A percentile compares a stretch with the other conserved stretches of the same genome.
These are phyloP conservation scores for Fusarium sp. DNA, from an alignment of 2,329 filamentous ascomycete species.

Conservation along the genomic window DNA sequence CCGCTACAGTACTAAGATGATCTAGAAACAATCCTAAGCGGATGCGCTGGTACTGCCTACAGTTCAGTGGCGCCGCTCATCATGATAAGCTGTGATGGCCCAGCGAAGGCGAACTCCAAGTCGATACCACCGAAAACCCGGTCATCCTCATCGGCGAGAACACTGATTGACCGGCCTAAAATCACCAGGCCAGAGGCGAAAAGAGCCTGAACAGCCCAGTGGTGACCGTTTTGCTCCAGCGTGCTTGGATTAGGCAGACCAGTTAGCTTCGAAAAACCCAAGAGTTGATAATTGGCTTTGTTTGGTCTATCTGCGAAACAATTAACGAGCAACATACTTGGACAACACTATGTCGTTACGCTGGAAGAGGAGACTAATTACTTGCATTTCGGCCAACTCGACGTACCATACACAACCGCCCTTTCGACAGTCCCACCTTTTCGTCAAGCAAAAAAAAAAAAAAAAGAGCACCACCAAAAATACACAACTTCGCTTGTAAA, in stretches of 20 bases:
- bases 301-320: conserved; percentile 53
- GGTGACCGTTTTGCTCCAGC: conserved; percentile 19
- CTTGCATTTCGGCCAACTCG: conserved; percentile 55
- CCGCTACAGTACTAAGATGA: too few species aligned
- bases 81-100: conserved; percentile 48
- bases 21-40: too few species aligned
- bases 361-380: conserved; percentile 55
- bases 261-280: conserved; percentile 38
- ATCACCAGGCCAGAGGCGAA: conserved; percentile 51
- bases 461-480: too few species aligned
- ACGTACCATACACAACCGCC: too few species aligned
- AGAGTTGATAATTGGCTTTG: conserved; percentile 40
- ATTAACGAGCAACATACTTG: conserved; percentile 56
- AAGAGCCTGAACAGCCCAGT: conserved; percentile 35
- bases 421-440: too few species aligned
- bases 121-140: conserved; percentile 49
- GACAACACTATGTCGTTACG: conserved; percentile 53
- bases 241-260: conserved; percentile 7
- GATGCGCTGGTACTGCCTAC: too few species aligned
- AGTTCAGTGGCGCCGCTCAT: too few species aligned
- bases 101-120: conserved; percentile 54
- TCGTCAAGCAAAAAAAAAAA: too few species aligned
- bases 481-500: too few species aligned
- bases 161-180: conserved; percentile 47
- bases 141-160: conserved; percentile 46